Percentiles rank a stretch among this genome's conserved stretches.
Conservation (phyloP, 2,329 filamentous ascomycete species). For the Microcera coccophila region DNA sequence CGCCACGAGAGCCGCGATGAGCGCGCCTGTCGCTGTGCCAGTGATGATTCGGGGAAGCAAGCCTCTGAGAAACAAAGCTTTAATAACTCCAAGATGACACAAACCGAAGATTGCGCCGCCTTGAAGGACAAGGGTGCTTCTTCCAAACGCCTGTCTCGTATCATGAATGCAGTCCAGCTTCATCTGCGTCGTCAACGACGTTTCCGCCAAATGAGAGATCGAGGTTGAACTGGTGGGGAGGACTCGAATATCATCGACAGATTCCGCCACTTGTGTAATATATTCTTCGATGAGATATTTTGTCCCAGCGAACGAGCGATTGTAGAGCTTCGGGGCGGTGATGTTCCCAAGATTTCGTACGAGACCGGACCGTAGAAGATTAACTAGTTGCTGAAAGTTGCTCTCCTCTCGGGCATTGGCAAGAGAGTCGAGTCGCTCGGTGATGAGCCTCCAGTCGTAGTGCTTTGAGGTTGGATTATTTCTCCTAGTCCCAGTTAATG, state of each 20-base stretch:
- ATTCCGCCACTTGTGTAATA: conserved; percentile 75
- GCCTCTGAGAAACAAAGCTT: conserved; percentile 75
- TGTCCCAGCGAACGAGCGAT: conserved; percentile 79
- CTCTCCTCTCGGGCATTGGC: conserved; percentile 64
- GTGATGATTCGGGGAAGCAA: conserved; percentile 86
- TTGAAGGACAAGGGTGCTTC: conserved; percentile 80
- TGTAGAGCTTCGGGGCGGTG: conserved; percentile 75
- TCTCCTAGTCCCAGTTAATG: conserved; percentile 54
- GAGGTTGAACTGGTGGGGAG: conserved; percentile 54
- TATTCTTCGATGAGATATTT: conserved; percentile 92
- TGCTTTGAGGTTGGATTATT: conserved; percentile 74
- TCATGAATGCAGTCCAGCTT: conserved; percentile 86
- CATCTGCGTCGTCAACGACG: conserved; percentile 61
- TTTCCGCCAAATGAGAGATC: conserved; percentile 31
- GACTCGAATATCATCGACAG: conserved; percentile 69
- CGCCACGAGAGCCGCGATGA: conserved; percentile 84
- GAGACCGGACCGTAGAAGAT: conserved; percentile 72
- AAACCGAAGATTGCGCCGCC: conserved; percentile 89
- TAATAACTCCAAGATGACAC: conserved; percentile 86
- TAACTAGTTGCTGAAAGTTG: conserved; percentile 71
- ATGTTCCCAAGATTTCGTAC: conserved; percentile 91
- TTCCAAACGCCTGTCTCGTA: conserved; percentile 81
- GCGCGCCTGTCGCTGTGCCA: conserved; percentile 82
- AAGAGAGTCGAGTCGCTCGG: conserved; percentile 68
- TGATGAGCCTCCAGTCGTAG: conserved; percentile 84